Evolutionary conservation across 345 rosid genomes (phyloP), one percentile per base, ranked within the genome.

Genomic region (Balakata baccata): DNA sequence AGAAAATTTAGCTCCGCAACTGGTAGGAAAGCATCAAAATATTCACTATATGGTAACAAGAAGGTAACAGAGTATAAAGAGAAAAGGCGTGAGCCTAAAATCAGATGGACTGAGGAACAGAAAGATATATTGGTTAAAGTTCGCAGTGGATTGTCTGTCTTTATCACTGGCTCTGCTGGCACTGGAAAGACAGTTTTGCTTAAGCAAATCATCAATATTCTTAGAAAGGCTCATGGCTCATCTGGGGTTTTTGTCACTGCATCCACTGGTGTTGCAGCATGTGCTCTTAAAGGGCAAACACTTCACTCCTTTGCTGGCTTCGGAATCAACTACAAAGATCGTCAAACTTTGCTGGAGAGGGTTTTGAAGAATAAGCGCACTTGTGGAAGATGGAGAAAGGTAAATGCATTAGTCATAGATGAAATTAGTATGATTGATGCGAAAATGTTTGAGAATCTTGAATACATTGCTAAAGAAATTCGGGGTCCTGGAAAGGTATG

Each of bases 91-190:
- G 45, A 39, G 11, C 20, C 68, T 17, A 69, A 43, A 37, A 39
- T 75, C 25, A 29, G 75, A 54, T 84, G 82, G 86, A 76, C 80
- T 12, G 73, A 76, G 18, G 86, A 84, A n/a, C 86, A 84, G 73
- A 18, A 47, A 59, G 34, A 75, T 11, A 68, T 79, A 22, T 45
- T 81, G 72, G 46, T 64, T 68, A 64, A 66, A 54, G 60, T 80
- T 25, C 37, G 66, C 11, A 0, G 51, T 5, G 86, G 86, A 34
- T 17, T 0, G 1, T 81, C 84, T 0, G 79, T 81, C 49, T 84
- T 84, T 54, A 64, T 69, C 56, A 76, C 84, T 10, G 86, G 86
- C 20, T 74, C 83, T 34, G 86, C 84, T 0, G 84, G 86, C 29
- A 81, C 86, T 6, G 84, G 84, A 37, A 84, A 84, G 53, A 76